These are phyloP conservation scores for Pugionium dolabratum DNA, from an alignment of 345 rosid species.

Conservation along the genomic window DNA sequence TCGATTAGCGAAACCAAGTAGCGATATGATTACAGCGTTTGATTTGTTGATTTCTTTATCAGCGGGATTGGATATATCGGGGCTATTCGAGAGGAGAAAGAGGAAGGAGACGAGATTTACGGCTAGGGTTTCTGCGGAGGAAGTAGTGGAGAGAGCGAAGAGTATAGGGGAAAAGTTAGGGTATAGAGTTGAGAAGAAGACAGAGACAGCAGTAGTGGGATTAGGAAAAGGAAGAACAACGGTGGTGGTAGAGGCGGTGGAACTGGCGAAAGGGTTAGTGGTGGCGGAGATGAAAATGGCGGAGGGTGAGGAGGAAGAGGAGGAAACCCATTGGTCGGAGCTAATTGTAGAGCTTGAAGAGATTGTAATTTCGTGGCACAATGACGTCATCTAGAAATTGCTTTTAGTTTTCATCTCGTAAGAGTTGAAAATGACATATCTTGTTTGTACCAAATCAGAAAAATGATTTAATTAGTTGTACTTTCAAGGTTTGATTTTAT, in stretches of 20 bases:
- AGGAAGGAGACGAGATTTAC: slow-evolving; percentile 66
- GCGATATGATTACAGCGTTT: slow-evolving; percentile 54
- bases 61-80: slow-evolving; percentile 68
- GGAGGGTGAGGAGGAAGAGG: slow-evolving; percentile 46
- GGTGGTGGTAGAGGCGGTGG: slow-evolving; percentile 54
- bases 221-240: slow-evolving; percentile 58
- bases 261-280: slow-evolving; percentile 50
- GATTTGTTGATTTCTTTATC: slow-evolving; percentile 64
- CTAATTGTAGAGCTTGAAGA: slow-evolving; percentile 62
- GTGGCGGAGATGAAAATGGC: slow-evolving; percentile 61
- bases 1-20: slow-evolving; percentile 13
- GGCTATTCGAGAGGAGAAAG: slow-evolving; percentile 53
- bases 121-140: slow-evolving; percentile 49
- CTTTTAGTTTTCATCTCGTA: too few relatives aligned
- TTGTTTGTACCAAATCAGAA: too few relatives aligned
- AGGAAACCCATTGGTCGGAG: slow-evolving; percentile 54
- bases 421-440: background rate
- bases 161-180: slow-evolving; percentile 70
- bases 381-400: slow-evolving; percentile 28
- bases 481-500: too few relatives aligned
- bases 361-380: slow-evolving; percentile 64
- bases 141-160: slow-evolving; percentile 55
- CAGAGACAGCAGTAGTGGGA: slow-evolving; percentile 48
- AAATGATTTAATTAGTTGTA: too few relatives aligned
- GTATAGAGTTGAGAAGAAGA: slow-evolving; percentile 61